Conservation (phyloP, 257 asterid genomes). For the Gentiana straminea region DNA sequence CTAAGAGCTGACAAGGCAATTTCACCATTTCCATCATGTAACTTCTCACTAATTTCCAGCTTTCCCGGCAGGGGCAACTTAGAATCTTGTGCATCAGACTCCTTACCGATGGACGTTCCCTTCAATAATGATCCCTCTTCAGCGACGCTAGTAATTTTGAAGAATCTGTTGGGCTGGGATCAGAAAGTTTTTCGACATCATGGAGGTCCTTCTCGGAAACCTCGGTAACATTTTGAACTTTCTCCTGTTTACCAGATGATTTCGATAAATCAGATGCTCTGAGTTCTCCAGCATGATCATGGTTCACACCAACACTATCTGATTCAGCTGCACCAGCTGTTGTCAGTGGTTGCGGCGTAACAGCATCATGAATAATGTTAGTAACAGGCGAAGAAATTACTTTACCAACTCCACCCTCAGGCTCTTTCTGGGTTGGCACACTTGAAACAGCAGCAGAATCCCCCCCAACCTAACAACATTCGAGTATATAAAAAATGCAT, state of each 20-base stretch:
- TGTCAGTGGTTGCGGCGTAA: conserved; percentile 17
- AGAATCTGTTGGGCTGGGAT: conserved; percentile 27
- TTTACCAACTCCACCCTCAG: conserved; percentile 17
- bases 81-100: conserved; percentile 1
- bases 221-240: not conserved
- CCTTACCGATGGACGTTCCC: conserved; percentile 16
- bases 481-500: conserved; percentile 3
- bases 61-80: no score
- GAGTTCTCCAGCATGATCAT: conserved; percentile 6
- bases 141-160: conserved; percentile 14
- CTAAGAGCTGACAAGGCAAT: conserved; percentile 14
- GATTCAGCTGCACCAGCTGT: conserved; percentile 19
- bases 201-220: no score
- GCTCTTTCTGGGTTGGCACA: conserved; percentile 25
- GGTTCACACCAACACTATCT: conserved; percentile 9
- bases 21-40: conserved; percentile 10
- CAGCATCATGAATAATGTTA: conserved; percentile 18
- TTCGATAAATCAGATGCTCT: conserved; percentile 15
- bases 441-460: conserved; percentile 21
- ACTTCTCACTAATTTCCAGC: not conserved
- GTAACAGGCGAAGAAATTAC: conserved; percentile 5
- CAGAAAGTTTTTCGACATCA: conserved; percentile 16
- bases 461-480: conserved; percentile 36
- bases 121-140: conserved; percentile 22
- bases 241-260: conserved; percentile 11